Evolutionary conservation across 225 moss, liverwort and hornwort species (phyloP), one percentile per base, ranked within the genome.

Genomic region (Polytrichum commune): DNA sequence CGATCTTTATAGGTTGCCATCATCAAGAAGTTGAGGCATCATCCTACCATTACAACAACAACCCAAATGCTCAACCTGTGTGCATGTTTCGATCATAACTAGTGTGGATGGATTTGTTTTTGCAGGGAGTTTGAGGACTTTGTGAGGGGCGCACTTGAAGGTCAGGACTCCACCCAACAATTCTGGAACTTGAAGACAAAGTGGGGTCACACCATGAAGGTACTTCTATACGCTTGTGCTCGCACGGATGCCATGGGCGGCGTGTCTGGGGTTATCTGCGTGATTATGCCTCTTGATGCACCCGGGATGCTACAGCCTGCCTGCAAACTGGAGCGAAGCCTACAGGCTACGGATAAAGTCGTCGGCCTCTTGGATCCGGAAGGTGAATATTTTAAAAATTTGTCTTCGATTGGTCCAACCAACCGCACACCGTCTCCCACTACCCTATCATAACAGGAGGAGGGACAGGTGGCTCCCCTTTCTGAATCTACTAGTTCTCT

Each of bases 181-280:
- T 71, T 73, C 23, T 88, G 88, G 88, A 73, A 23, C 55, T 2
- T 88, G 71, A 88, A 88, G 73, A 84, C 84, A 0, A 88, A 84
- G 75, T 88, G 88, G 84, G 88, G 84, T 1, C 72, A 77, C 64
- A 71, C 76, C 18, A 18, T 77, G 62, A 82, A 71, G 54, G 77
- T 81, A 8, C 4, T 80, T 0, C 68, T 88, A 20, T 70, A 79
- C 65, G 79, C 82, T 0, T 84, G 70, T 62, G 75, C 73, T 9
- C 81, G 77, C 28, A 62, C 75, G 1, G 79, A 82, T 6, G 65
- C 46, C 8, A 46, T 22, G 56, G 77, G 73, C 5, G 73, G 54
- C 6, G 29, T 75, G 18, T 33, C 72, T 5, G 84, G 84, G 22
- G 81, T 76, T 7, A 64, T 87, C 9, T 87, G 88, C 35, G 84